These are phyloP conservation scores for Roridomyces roridus DNA, from an alignment of 768 basidiomycete genomes.

Conservation along the genomic window DNA sequence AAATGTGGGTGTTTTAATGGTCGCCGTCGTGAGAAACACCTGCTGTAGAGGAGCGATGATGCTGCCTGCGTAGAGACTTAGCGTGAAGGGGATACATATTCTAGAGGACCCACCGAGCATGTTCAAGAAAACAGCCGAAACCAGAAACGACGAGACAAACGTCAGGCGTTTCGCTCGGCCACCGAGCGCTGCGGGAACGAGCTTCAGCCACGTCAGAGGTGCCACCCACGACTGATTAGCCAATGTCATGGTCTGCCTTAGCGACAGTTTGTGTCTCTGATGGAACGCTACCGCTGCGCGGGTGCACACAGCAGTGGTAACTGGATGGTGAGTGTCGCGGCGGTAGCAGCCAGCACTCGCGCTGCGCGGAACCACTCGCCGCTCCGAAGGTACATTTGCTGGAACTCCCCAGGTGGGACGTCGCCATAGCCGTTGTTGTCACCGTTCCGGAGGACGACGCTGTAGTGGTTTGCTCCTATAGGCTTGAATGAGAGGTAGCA, in stretches of 20 bases:
- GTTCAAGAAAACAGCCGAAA: conserved; percentile 12
- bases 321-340: conserved; percentile 9
- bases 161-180: conserved; percentile 1
- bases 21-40: conserved; percentile 12
- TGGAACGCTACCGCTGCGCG: conserved; percentile 18
- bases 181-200: background rate
- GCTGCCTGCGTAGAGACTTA: conserved; percentile 6
- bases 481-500: conserved; percentile 13
- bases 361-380: conserved; percentile 10
- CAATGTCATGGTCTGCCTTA: conserved; percentile 11
- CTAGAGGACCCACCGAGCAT: conserved; percentile 6
- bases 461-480: conserved; percentile 17
- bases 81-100: background rate
- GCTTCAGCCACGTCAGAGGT: background rate
- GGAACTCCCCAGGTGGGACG: background rate
- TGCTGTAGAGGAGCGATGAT: conserved; percentile 17
- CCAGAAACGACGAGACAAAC: conserved; percentile 10
- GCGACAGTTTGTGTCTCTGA: background rate
- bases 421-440: conserved; percentile 7
- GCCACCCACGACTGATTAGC: conserved; percentile 11
- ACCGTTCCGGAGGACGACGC: conserved; percentile 3
- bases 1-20: conserved; percentile 12
- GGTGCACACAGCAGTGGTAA: conserved; percentile 5
- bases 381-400: conserved; percentile 8
- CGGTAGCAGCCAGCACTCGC: conserved; percentile 3